Percentiles rank a stretch among this genome's conserved stretches.
These are phyloP conservation scores for Nyctanthes arbortristis DNA, from an alignment of 257 asterid species.

Conservation along the genomic window DNA sequence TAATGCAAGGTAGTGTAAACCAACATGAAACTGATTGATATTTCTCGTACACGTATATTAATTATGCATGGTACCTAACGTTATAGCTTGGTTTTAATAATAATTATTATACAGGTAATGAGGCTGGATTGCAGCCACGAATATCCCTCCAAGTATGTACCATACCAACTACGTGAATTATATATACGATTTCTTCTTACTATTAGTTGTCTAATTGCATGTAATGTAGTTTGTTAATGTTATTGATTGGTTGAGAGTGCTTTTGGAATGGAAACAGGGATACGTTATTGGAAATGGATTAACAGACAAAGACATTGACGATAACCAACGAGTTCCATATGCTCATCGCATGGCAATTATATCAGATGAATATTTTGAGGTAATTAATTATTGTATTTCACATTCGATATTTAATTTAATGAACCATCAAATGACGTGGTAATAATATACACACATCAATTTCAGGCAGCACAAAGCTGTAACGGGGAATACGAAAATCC, in stretches of 20 bases:
- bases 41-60: background rate
- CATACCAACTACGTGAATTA: too few species aligned
- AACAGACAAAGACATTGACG: background rate
- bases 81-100: background rate
- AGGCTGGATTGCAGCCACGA: slow-evolving; percentile 41
- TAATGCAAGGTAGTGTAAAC: slow-evolving; percentile 38
- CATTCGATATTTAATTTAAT: background rate
- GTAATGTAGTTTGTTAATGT: background rate
- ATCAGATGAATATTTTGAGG: slow-evolving; percentile 49
- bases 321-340: slow-evolving; percentile 35
- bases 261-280: slow-evolving; percentile 33
- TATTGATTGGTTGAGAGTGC: background rate
- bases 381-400: slow-evolving; percentile 1
- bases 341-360: slow-evolving; percentile 53
- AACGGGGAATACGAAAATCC: slow-evolving; percentile 36
- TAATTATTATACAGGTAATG: slow-evolving; percentile 39
- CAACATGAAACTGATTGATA: background rate
- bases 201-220: background rate
- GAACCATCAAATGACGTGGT: background rate
- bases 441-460: too few species aligned
- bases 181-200: too few species aligned
- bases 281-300: slow-evolving; percentile 44
- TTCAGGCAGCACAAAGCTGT: slow-evolving; percentile 49
- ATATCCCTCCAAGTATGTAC: slow-evolving; percentile 41
- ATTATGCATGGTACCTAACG: too few species aligned